A percentile compares a stretch with the other conserved stretches of the same genome.
phyloP scores from a whole-genome alignment of 768 basidiomycete genomes.

The Baorangia bicolor region DNA sequence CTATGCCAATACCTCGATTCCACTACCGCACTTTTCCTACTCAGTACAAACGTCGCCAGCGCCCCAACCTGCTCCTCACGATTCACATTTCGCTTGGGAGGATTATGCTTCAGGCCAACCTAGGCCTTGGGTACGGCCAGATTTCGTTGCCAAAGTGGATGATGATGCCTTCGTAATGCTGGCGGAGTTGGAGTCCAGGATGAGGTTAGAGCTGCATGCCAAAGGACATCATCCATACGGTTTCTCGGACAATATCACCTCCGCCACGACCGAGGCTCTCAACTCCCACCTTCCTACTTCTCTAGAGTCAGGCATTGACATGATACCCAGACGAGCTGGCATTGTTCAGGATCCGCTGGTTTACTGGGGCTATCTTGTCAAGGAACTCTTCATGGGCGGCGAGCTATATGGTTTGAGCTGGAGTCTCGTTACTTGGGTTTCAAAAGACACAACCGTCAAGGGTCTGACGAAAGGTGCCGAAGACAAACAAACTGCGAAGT shows the following conservation, averaged over 20 bases:
- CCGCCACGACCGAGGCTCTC: background rate
- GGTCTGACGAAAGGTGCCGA: conserved; percentile 76
- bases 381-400: conserved; percentile 93
- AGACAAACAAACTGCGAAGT: conserved; percentile 90
- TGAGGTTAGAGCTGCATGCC: conserved; percentile 72
- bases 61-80: conserved; percentile 68
- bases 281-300: background rate
- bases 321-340: conserved; percentile 7
- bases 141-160: conserved; percentile 92
- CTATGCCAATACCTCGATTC: conserved; percentile 47
- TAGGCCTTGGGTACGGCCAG: conserved; percentile 77
- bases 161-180: conserved; percentile 96
- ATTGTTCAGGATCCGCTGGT: conserved; percentile 61
- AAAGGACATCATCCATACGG: conserved; percentile 31
- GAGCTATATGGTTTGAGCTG: conserved; percentile 90
- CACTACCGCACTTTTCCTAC: conserved; percentile 59
- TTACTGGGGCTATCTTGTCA: conserved; percentile 90
- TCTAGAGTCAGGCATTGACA: background rate
- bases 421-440: conserved; percentile 84
- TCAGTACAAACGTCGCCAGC: conserved; percentile 54
- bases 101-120: conserved; percentile 44
- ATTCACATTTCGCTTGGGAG: conserved; percentile 57
- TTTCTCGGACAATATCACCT: conserved; percentile 9
- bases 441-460: conserved; percentile 69
- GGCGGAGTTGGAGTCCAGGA: conserved; percentile 87